A percentile compares a stretch with the other conserved stretches of the same genome.
phyloP scores from a whole-genome alignment of 257 asterid species.

The Plantago major region DNA sequence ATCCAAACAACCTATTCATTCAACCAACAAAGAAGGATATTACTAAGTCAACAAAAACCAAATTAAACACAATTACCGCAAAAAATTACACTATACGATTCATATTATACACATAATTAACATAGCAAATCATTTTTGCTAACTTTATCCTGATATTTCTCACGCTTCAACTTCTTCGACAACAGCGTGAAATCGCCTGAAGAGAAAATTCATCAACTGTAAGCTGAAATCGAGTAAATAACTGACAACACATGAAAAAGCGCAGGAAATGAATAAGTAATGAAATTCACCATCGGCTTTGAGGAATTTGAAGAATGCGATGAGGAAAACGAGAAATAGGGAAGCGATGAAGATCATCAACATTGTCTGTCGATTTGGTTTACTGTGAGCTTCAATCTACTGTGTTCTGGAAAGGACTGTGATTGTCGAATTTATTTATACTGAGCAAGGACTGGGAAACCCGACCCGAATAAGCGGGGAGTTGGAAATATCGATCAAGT shows the following conservation, averaged over 20 bases:
- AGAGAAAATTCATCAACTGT: constrained; percentile 9
- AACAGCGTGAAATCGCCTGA: constrained; percentile 84
- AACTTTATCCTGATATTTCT: constrained; percentile 90
- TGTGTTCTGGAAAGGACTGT: not conserved
- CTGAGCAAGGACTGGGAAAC: not conserved
- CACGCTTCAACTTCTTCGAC: constrained; percentile 65
- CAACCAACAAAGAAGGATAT: constrained; percentile 7
- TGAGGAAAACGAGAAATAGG: constrained; percentile 23
- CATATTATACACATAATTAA: too few species aligned
- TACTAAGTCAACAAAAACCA: not conserved
- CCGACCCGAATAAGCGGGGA: too few species aligned
- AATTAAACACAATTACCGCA: not conserved
- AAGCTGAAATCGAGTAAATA: not conserved
- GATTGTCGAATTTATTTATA: not conserved
- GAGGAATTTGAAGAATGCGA: constrained; percentile 45
- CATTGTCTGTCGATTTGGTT: constrained; percentile 24
- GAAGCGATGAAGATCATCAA: constrained; percentile 30
- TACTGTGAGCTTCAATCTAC: not conserved
- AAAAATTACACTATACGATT: too few species aligned
- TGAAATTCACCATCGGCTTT: constrained; percentile 70
- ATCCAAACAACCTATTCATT: constrained; percentile 81
- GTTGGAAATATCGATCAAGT: too few species aligned
- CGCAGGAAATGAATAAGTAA: not conserved
- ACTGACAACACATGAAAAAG: not conserved
- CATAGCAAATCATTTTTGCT: not conserved